phyloP scores from a whole-genome alignment of 345 rosid species.

The Toxicodendron radicans region DNA sequence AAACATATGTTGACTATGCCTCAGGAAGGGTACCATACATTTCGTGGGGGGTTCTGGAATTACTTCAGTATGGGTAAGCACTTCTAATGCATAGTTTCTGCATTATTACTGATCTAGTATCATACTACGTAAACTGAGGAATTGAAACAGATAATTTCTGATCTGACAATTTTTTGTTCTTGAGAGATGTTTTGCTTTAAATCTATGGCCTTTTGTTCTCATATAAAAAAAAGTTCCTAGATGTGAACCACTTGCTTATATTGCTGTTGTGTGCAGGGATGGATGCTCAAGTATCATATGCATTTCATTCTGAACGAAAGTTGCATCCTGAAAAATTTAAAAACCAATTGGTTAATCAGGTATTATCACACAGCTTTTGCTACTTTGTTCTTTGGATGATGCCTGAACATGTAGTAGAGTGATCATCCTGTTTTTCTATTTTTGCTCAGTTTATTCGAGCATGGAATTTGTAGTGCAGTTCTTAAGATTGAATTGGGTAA shows the following conservation, averaged over 20 bases:
- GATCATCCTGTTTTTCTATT: background rate
- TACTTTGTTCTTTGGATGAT: background rate
- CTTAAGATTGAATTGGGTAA: background rate
- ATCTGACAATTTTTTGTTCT: background rate
- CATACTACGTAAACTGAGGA: background rate
- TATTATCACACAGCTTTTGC: slow-evolving; percentile 24
- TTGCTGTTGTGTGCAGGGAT: slow-evolving; percentile 54
- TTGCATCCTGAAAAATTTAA: slow-evolving; percentile 87
- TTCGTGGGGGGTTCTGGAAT: slow-evolving; percentile 98
- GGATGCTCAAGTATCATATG: slow-evolving; percentile 96
- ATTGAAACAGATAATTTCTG: background rate
- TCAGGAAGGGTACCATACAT: slow-evolving; percentile 89
- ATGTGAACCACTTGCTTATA: background rate
- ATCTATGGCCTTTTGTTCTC: background rate
- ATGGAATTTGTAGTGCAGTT: background rate
- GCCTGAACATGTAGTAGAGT: background rate
- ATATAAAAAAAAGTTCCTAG: background rate
- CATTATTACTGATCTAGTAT: background rate
- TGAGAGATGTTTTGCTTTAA: background rate
- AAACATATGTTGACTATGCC: slow-evolving; percentile 20
- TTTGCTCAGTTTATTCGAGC: background rate
- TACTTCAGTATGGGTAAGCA: slow-evolving; percentile 89
- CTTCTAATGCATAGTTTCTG: background rate
- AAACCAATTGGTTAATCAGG: slow-evolving; percentile 95
- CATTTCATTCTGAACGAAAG: slow-evolving; percentile 82